Base-by-base conservation (phyloP, 495 filamentous ascomycete genomes). In the Saxophila tyrrhenica region DNA sequence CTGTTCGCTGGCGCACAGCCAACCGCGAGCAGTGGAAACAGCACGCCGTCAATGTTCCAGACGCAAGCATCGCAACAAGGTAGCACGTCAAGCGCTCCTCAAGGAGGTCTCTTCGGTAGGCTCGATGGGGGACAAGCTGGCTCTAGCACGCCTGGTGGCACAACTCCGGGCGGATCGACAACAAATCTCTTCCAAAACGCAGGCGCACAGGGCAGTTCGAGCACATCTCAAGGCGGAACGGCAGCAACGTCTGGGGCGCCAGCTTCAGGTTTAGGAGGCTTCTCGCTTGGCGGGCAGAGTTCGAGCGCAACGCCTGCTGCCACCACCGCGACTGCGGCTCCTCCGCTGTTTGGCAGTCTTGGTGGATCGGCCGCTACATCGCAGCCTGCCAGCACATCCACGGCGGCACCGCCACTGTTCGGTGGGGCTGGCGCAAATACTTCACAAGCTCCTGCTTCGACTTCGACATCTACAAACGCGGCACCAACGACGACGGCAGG, bases 321-420 rank as follows among this genome's bases (percentile, higher is more conserved):
- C 39, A 38, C 50, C 24, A 25, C 62, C 52, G 56, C 55, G 19
- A 41, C 64, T 20, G 23, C 51, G 39, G 25, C 64, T 22, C 24
- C 64, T 25, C 13, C 61, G 39, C 46, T 56, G 7, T 47, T 67
- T 9, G 39, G 52, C 5, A 54, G 56, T 35, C 54, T 60, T 20
- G 53, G 67, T 29, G 49, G 17, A 16, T n/a, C 46, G 10, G 16
- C 54, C 2, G 17, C 46, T 32, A 25, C 22, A 1, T 15, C 52
- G 2, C 35, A 20, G 21, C 25, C 49, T 3, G 17, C 25, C 29
- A 39, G 15, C 25, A 35, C 29, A 35, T 44, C 49, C 10, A 44
- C 41, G 17, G 41, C 41, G 7, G 19, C 41, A 17, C 19, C 41
- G 7, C 17, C 41, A 3, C 41, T 44, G 7, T 44, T 44, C 41